Percentiles rank a stretch among this genome's conserved stretches.
Conservation (phyloP, 2,329 filamentous ascomycete genomes). For the Talaromyces pinophilus region DNA sequence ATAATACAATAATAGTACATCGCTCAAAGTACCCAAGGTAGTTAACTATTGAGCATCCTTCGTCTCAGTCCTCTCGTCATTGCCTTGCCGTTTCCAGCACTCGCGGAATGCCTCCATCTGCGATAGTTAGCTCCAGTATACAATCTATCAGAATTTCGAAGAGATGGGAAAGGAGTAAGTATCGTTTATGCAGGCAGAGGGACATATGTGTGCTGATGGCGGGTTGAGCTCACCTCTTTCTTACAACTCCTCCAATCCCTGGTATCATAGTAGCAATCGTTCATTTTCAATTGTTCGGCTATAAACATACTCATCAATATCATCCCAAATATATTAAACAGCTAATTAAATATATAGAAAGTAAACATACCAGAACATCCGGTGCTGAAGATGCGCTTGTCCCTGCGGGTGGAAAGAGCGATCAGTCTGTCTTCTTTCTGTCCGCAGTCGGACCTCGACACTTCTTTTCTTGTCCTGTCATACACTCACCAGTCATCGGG, state of each 20-base stretch:
- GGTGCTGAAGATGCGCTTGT: conserved; percentile 96
- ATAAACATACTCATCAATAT: no score
- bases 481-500: conserved; percentile 86
- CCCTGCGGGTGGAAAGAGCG: conserved; percentile 59
- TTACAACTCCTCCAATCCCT: conserved; percentile 93
- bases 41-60: conserved; percentile 61
- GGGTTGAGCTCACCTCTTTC: conserved; percentile 68
- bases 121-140: background rate
- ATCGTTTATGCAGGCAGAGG: background rate
- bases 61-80: conserved; percentile 75
- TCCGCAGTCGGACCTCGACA: conserved; percentile 6
- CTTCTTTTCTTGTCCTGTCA: background rate
- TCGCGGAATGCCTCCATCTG: conserved; percentile 82
- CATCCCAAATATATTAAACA: no score
- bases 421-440: conserved; percentile 29
- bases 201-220: background rate
- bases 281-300: conserved; percentile 90
- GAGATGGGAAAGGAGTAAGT: background rate
- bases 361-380: conserved; percentile 74
- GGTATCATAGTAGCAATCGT: conserved; percentile 93
- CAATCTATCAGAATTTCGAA: background rate
- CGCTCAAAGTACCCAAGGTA: background rate
- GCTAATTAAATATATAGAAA: no score
- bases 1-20: conserved; percentile 2
- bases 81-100: conserved; percentile 90